Conservation (phyloP, 208 protist species). For the Crithidia bombi region DNA sequence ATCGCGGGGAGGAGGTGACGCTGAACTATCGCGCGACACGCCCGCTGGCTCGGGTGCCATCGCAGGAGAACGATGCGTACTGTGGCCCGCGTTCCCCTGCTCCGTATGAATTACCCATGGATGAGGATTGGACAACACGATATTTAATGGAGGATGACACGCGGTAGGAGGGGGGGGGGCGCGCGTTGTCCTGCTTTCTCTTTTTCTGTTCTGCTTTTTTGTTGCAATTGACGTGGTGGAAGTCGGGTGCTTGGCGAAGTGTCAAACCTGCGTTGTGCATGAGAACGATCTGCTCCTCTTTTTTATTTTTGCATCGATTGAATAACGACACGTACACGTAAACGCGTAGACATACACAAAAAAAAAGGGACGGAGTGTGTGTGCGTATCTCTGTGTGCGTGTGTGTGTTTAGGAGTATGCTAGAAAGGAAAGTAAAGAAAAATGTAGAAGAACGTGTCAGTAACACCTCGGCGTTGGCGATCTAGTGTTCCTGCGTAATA, state of each 20-base stretch:
- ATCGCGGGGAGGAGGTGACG: constrained; percentile 65
- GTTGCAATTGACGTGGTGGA: no score
- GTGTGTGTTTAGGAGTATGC: no score
- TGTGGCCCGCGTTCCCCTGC: not conserved
- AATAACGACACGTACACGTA: not conserved
- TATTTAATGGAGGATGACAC: constrained; percentile 22
- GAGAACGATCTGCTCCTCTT: no score
- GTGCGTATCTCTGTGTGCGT: no score
- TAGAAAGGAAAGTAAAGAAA: no score
- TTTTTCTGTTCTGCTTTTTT: not conserved
- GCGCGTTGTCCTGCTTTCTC: not conserved
- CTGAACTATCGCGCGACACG: constrained; percentile 51
- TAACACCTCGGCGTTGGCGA: no score
- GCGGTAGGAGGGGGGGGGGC: not conserved
- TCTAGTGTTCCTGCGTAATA: no score
- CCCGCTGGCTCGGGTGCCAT: not conserved
- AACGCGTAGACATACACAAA: not conserved
- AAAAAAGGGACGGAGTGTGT: no score
- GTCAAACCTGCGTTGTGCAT: no score
- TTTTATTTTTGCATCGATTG: no score
- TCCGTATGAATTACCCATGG: constrained; percentile 8
- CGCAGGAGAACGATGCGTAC: not conserved
- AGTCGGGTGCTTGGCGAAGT: no score
- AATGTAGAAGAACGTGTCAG: no score
- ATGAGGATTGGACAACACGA: constrained; percentile 23